A percentile compares a stretch with the other conserved stretches of the same genome.
phyloP scores from a whole-genome alignment of 805 yeast genomes.

The Danielia reshetovae region DNA sequence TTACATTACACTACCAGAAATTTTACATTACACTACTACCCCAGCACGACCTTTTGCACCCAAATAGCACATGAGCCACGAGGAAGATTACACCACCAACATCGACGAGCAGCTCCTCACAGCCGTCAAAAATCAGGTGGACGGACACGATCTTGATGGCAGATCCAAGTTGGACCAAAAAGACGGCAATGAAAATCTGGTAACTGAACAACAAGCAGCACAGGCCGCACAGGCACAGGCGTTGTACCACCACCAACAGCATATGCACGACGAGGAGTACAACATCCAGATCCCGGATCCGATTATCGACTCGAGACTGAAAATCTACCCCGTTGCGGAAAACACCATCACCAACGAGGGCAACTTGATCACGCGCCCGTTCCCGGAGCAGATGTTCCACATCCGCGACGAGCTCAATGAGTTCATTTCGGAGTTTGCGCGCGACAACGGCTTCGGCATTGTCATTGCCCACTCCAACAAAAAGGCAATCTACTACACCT shows the following conservation, averaged over 20 bases:
- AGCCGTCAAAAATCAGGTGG: conserved; percentile 29
- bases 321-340: conserved; percentile 41
- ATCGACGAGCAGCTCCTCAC: conserved; percentile 42
- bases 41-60: conserved; percentile 20
- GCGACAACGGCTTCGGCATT: conserved; percentile 55
- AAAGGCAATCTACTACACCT: conserved; percentile 56
- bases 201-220: conserved; percentile 16
- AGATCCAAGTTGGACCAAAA: conserved; percentile 27
- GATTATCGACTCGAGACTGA: conserved; percentile 38
- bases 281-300: conserved; percentile 47
- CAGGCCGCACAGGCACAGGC: conserved; percentile 17
- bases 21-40: conserved; percentile 18
- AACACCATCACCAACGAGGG: conserved; percentile 47
- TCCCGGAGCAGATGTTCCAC: conserved; percentile 50
- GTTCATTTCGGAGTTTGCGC: conserved; percentile 52
- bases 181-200: conserved; percentile 9
- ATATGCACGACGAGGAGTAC: conserved; percentile 30
- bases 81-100: conserved; percentile 28
- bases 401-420: conserved; percentile 48
- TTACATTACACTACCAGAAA: conserved; percentile 4
- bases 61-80: conserved; percentile 21
- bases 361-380: conserved; percentile 49
- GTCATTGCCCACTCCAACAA: conserved; percentile 57
- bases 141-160: conserved; percentile 21
- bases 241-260: conserved; percentile 17